Evolutionary conservation across 768 basidiomycete species (phyloP), one percentile per base, ranked within the genome.

Genomic region (Botryobasidium botryosum): DNA sequence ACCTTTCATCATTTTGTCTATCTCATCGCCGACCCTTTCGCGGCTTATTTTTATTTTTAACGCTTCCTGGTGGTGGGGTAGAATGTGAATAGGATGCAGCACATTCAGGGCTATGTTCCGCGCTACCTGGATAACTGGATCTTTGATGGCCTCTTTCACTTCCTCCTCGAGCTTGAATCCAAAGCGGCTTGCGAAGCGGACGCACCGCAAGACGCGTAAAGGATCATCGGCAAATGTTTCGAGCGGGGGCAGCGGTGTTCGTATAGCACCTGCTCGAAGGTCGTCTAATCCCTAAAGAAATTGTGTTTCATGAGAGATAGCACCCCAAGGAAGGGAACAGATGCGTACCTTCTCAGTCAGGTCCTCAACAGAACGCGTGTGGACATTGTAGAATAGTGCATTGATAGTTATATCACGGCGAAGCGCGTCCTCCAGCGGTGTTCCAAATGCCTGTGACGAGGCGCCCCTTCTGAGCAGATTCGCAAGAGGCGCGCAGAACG

Each of bases 211-310:
- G n/a, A 97, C 75, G 12, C 94, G 77, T 10, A 99, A 63, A 5
- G 94, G 94, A 60, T 99, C 94, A 54, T 99, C 94, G 21, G 73
- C 62, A 55, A 97, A 97, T 2, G 94, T 99, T 58, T 88, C 74
- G 51, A 64, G 58, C 1, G 94, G 87, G 3, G 84, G 68, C 18
- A 97, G 62, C 1, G 94, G 94, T 0, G 94, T 97, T 13, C 94
- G 73, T 40, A 96, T 78, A 33, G 79, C 64, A 2, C 85, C 81
- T 33, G 72, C 61, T 26, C 68, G 70, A 3, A 99, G 66, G 60
- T 99, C 94, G n/a, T 74, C 63, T 31, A 96, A 63, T 18, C 94
- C 94, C 78, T 87, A 45, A n/a, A 44, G 49, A 20, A 46, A 31
- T 44, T 31, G 18, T 18, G 28, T 33, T 20, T 20, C 51, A 48